Conservation (phyloP, 1,284 basidiomycete species). For the Ceratobasidium theobromae region DNA sequence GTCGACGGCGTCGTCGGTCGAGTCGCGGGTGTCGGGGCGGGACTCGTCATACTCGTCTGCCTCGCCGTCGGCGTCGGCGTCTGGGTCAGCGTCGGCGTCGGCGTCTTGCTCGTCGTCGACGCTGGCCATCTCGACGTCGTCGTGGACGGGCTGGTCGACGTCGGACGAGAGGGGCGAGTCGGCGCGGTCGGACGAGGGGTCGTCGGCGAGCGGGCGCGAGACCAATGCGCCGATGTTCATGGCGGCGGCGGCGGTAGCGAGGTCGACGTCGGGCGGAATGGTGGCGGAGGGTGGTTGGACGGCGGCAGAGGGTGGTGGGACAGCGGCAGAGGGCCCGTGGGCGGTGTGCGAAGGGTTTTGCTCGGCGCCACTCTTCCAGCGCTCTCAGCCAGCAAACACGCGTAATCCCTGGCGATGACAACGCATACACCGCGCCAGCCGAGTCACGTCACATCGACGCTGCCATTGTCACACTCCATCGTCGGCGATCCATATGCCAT, state of each 20-base stretch:
- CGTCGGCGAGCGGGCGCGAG: not conserved
- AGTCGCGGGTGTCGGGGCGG: conserved; percentile 10
- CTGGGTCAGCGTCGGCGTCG: not conserved
- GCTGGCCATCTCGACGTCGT: conserved; percentile 23
- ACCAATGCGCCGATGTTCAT: conserved; percentile 30
- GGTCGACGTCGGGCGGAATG: conserved; percentile 3
- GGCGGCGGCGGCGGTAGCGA: conserved; percentile 9
- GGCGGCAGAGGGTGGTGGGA: not conserved
- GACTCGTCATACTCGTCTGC: conserved; percentile 18
- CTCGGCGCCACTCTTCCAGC: not conserved
- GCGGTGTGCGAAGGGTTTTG: not conserved
- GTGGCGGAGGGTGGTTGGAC: not conserved
- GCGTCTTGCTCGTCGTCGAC: conserved; percentile 15
- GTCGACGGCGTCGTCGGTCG: conserved; percentile 15
- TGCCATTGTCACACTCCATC: not conserved
- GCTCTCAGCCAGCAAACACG: not conserved
- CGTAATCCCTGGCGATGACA: too few species aligned
- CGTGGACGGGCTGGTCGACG: not conserved
- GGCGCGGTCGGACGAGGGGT: conserved; percentile 21
- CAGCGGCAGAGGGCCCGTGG: not conserved
- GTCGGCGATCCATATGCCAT: not conserved
- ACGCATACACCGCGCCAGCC: not conserved
- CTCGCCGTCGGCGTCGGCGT: conserved; percentile 15
- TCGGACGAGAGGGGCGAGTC: conserved; percentile 28
- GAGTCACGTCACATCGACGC: not conserved